Conservation (phyloP, 148 eudicot species). For the Silene conica region DNA sequence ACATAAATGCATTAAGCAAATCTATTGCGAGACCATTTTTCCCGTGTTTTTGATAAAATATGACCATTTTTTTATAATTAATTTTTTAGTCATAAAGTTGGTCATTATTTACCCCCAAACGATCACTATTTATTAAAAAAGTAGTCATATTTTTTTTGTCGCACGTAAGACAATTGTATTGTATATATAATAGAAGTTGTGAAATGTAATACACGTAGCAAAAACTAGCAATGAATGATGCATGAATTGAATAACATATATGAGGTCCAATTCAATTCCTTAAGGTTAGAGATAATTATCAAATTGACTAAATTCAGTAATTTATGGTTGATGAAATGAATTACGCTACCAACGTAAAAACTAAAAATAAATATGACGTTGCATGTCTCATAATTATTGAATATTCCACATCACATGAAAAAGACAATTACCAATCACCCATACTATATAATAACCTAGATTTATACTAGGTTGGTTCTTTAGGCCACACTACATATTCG, state of each 20-base stretch:
- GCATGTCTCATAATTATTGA: slow-evolving; percentile 6
- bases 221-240: neutral
- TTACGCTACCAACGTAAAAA: neutral
- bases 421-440: slow-evolving; percentile 5
- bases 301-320: neutral
- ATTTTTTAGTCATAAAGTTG: no score
- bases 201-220: no score
- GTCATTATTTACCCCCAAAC: no score
- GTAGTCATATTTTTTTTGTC: no score
- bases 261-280: neutral
- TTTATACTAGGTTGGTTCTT: neutral
- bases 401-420: slow-evolving; percentile 9
- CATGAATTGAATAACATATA: no score
- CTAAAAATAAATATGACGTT: neutral
- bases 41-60: no score
- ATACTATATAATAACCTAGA: neutral
- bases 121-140: no score
- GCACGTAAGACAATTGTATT: no score
- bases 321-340: neutral
- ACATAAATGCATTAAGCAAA: no score
- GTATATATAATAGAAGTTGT: no score
- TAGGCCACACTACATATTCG: neutral
- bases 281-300: neutral
- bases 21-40: no score
- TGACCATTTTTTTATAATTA: no score